Evolutionary conservation across 1,139 yeast genomes (phyloP).

Genomic region (Nakaseomyces bracarensis): DNA sequence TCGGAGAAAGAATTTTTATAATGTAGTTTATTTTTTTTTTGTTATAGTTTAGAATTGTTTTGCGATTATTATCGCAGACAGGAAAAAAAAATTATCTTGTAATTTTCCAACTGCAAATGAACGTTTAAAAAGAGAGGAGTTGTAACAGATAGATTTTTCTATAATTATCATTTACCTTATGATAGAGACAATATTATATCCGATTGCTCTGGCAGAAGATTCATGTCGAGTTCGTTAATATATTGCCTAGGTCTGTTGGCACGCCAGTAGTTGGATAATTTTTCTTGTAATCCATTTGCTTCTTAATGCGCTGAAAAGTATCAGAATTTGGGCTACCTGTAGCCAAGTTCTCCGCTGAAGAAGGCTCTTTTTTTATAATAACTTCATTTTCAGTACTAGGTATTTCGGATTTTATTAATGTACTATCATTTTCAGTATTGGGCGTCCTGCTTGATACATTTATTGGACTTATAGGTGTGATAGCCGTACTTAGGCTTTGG

Average conservation of each 20-base stretch:
- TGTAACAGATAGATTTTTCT: too few species aligned
- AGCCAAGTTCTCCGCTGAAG: neutral
- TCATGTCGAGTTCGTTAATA: neutral
- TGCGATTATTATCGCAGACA: too few species aligned
- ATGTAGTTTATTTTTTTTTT: too few species aligned
- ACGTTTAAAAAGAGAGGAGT: too few species aligned
- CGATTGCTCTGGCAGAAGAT: neutral
- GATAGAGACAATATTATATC: too few species aligned
- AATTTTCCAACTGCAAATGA: too few species aligned
- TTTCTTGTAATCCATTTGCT: slow-evolving; percentile 12
- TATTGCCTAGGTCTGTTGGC: neutral
- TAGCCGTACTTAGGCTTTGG: neutral
- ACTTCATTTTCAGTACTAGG: neutral
- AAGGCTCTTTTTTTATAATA: neutral
- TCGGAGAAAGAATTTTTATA: too few species aligned
- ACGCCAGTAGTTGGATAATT: neutral
- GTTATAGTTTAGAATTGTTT: too few species aligned
- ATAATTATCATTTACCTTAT: too few species aligned
- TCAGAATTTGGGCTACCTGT: slow-evolving; percentile 11
- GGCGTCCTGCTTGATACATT: neutral
- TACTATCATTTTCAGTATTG: neutral
- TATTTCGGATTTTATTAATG: neutral
- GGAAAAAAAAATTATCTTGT: too few species aligned
- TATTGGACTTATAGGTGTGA: slow-evolving; percentile 5
- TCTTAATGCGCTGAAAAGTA: slow-evolving; percentile 15